These are phyloP conservation scores for Thelonectria discophora DNA, from an alignment of 2,329 filamentous ascomycete species.

Conservation along the genomic window DNA sequence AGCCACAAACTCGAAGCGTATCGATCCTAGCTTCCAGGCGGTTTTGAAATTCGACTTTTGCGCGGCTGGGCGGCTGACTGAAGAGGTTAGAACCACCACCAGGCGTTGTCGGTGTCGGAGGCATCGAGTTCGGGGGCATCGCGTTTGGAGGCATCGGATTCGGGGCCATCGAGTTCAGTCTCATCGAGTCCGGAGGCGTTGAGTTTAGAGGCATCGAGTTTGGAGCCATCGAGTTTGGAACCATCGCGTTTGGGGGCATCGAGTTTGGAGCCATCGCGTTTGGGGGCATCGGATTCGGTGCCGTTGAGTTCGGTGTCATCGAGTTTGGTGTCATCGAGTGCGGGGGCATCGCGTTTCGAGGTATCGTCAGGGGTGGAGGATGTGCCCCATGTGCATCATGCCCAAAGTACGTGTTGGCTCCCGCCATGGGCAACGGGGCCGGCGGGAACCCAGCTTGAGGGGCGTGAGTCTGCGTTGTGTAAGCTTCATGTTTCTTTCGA, in stretches of 20 bases:
- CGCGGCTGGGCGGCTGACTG: constrained; percentile 33
- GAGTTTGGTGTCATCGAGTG: neutral
- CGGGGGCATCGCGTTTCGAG: neutral
- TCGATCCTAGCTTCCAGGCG: constrained; percentile 24
- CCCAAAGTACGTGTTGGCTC: constrained; percentile 51
- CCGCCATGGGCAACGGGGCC: constrained; percentile 46
- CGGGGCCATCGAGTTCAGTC: neutral
- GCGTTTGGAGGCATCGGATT: neutral
- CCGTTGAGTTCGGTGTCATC: too few relatives aligned
- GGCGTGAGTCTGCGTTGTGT: constrained; percentile 18
- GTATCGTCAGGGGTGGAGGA: neutral
- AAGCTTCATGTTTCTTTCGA: constrained; percentile 1
- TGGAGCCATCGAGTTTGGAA: neutral
- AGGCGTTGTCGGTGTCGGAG: neutral
- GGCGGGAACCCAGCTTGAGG: constrained; percentile 13
- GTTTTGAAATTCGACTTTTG: constrained; percentile 42
- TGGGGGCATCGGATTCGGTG: neutral
- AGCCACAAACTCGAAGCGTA: constrained; percentile 22
- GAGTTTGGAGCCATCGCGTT: neutral
- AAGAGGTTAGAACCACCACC: constrained; percentile 34
- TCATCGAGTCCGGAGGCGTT: neutral
- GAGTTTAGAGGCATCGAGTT: neutral
- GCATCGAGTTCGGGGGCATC: neutral
- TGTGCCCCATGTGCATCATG: neutral
- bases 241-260: neutral